Evolutionary conservation across 1,139 yeast genomes (phyloP), one percentile per base, ranked within the genome.

Genomic region (Casaregolazyma suthepensis): DNA sequence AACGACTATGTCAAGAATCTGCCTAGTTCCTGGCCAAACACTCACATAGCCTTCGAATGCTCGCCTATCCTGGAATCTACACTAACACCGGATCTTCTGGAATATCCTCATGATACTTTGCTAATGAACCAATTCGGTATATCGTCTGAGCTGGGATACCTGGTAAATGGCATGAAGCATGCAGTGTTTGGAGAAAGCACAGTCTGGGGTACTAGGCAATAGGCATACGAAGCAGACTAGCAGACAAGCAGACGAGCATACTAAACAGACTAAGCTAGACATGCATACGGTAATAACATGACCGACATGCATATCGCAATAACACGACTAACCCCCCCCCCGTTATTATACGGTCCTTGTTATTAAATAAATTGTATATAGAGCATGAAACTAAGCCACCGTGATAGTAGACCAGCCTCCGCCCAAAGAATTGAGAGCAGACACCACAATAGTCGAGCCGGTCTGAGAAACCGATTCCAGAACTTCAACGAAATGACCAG

Each of bases 81-180:
- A 2, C 50, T 51, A 38, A 58, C 56, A 13, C 29, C 50, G 20
- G 50, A 57, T 5, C 48, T 55, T n/a, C 49, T 54, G 1, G 26
- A 40, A 7, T 58, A 59, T 35, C 54, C 54, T 1, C 42, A 50
- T 2, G 58, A 61, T 45, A 42, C 54, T 5, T 55, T 56, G 26
- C 19, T 63, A 0, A 51, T 52, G 12, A 55, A 60, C 22, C 59
- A 53, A 42, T 68, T 71, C 54, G 70, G 71, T 2, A 52, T 63
- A 18, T 71, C 71, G 0, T 61, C 69, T 3, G 74, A 70, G 52
- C 58, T 55, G 4, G 74, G 73, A 5, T 68, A 66, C 51, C 52
- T 68, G 29, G 50, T 67, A 1, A 61, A 64, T 46, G 70, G 64
- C 38, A 49, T 57, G 49, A 69, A 69, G 58, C 70, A 67, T 52